Evolutionary conservation across 2,329 filamentous ascomycete genomes (phyloP).

Genomic region (Ambrosiella cleistominuta): DNA sequence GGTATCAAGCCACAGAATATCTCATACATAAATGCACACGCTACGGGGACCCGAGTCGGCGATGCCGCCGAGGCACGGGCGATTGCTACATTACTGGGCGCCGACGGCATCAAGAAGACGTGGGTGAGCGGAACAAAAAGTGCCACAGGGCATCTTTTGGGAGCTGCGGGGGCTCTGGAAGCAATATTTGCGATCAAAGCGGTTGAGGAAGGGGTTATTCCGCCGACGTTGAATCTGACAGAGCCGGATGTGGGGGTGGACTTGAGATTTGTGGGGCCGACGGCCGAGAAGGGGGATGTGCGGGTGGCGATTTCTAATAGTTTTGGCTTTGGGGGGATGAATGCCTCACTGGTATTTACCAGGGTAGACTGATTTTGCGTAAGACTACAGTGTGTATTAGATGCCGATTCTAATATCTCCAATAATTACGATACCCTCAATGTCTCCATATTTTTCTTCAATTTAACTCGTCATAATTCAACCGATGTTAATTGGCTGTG

Average conservation of each 20-base stretch:
- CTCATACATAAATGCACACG: constrained; percentile 91
- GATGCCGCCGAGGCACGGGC: constrained; percentile 78
- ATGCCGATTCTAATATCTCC: background rate
- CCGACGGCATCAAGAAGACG: background rate
- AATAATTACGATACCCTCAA: background rate
- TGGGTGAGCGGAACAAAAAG: constrained; percentile 81
- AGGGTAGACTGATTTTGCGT: background rate
- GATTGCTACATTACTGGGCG: constrained; percentile 53
- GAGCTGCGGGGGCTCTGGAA: constrained; percentile 80
- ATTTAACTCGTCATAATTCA: background rate
- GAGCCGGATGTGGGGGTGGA: constrained; percentile 47
- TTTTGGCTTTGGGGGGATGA: constrained; percentile 95
- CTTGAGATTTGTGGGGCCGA: constrained; percentile 70
- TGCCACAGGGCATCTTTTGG: constrained; percentile 76
- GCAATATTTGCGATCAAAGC: constrained; percentile 70
- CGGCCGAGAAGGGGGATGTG: constrained; percentile 47
- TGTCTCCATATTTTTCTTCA: background rate
- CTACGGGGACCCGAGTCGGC: constrained; percentile 71
- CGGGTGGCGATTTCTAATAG: constrained; percentile 76
- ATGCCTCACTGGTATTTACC: constrained; percentile 71
- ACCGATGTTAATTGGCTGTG: background rate
- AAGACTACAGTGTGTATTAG: background rate
- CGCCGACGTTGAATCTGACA: constrained; percentile 71
- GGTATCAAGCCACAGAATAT: constrained; percentile 49
- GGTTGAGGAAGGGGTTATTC: constrained; percentile 59